Base-by-base conservation (phyloP, 768 basidiomycete genomes). In the Trametes meyenii region DNA sequence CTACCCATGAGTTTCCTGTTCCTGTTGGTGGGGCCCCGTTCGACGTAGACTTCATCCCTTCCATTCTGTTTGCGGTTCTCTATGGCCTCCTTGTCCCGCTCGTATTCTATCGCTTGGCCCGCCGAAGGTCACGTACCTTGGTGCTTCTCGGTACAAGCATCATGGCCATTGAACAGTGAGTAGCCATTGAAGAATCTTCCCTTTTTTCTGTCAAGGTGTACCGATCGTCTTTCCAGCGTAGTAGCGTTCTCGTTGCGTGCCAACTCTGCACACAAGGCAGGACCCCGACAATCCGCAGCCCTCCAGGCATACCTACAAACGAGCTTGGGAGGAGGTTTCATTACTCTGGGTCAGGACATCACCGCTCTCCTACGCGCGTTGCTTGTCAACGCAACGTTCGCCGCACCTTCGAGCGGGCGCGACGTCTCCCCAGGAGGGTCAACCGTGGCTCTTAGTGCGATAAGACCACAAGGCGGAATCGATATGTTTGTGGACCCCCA, bases 11-110 rank as follows among this genome's bases (percentile, higher is more conserved):
- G n/a, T 78, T 80, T 60, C 81, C 81, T n/a, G 73, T 77, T 1
- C 79, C 77, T 12, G 71, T 81, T 38, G 81, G 81, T 10, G 81
- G 81, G 5, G 73, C 75, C 17, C 63, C 73, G n/a, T 64, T 76
- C n/a, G 64, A 71, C 14, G 61, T 61, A 6, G 81, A 83, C 62
- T 77, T 80, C 60, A 77, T 68, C 8, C 78, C 80, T 49, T 80
- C 80, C 0, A 71, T 81, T 21, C 13, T 80, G 5, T 81, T 81
- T 64, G 73, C 75, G 12, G 64, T 73, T 4, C 67, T 80, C 16
- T 81, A 80, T 67, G 75, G 63, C 11, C 38, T 73, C 3, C 67
- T 80, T 13, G 35, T 78, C 3, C 79, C 79, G 11, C 51, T 81
- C 24, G 68, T 73, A 42, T 24, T 75, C 29, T 75, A 74, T 56